A percentile compares a stretch with the other conserved stretches of the same genome.
phyloP scores from a whole-genome alignment of 306 rosid genomes.

The Sechiopsis laciniata region DNA sequence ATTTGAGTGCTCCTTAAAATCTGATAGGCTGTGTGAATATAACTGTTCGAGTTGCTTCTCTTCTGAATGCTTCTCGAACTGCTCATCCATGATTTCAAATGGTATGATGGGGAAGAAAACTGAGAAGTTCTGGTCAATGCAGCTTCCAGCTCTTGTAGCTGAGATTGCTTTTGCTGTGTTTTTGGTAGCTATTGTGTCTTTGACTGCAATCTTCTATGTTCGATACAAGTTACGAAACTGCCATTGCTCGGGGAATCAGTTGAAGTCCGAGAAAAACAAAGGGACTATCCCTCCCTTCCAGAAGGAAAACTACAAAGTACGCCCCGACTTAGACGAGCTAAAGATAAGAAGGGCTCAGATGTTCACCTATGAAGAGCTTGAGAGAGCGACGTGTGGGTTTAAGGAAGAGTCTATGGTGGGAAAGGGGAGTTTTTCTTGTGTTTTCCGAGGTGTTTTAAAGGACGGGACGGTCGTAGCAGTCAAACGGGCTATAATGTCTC shows the following conservation, averaged over 20 bases:
- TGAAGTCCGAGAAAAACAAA: conserved; percentile 37
- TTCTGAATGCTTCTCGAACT: conserved; percentile 49
- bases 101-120: conserved; percentile 32
- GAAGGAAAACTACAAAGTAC: conserved; percentile 45
- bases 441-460: conserved; percentile 66
- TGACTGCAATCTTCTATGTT: conserved; percentile 64
- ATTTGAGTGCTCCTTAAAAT: conserved; percentile 40
- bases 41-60: conserved; percentile 66
- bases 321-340: conserved; percentile 67
- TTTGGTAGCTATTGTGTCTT: conserved; percentile 52
- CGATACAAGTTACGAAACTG: conserved; percentile 58
- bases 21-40: conserved; percentile 67
- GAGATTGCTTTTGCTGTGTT: conserved; percentile 68
- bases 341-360: conserved; percentile 67
- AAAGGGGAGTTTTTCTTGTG: conserved; percentile 86
- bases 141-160: conserved; percentile 54
- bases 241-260: conserved; percentile 37
- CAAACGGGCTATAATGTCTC: conserved; percentile 70
- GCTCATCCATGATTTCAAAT: conserved; percentile 43
- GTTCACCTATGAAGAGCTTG: conserved; percentile 77
- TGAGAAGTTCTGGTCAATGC: conserved; percentile 62
- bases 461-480: conserved; percentile 83
- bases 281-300: conserved; percentile 36
- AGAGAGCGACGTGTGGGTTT: conserved; percentile 65
- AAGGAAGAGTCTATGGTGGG: conserved; percentile 76